Conservation (phyloP, 441 rosid genomes). For the Aleurites moluccanus region DNA sequence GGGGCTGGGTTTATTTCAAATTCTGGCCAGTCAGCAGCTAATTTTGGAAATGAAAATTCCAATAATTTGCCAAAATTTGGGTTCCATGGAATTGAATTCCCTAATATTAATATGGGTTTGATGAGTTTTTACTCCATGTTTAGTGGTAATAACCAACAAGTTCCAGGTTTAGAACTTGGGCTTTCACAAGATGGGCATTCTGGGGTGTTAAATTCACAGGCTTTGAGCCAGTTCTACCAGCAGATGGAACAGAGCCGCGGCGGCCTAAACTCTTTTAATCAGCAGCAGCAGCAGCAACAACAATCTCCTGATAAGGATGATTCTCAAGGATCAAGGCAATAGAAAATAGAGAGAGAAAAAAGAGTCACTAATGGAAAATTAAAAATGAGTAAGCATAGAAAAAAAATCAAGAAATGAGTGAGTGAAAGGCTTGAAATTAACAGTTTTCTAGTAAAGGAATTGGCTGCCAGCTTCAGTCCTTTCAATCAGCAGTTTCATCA, state of each 20-base stretch:
- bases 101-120: conserved; percentile 55
- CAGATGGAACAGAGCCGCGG: conserved; percentile 71
- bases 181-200: conserved; percentile 80
- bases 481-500: conserved; percentile 15
- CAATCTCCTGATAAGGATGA: conserved; percentile 60
- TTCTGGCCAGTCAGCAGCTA: conserved; percentile 38
- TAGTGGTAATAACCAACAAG: conserved; percentile 46
- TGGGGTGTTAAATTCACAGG: conserved; percentile 58
- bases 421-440: conserved; percentile 13
- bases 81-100: conserved; percentile 61
- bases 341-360: conserved; percentile 10
- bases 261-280: conserved; percentile 29
- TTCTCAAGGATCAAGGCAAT: conserved; percentile 77
- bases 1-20: conserved; percentile 42
- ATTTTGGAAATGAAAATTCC: conserved; percentile 45
- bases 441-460: neutral
- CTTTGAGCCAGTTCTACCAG: conserved; percentile 62
- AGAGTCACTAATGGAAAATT: conserved; percentile 14
- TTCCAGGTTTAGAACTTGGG: conserved; percentile 92
- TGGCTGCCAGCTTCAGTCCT: conserved; percentile 8
- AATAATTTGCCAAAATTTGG: conserved; percentile 51
- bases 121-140: conserved; percentile 77
- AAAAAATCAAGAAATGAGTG: conserved; percentile 13
- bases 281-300: conserved; percentile 44
- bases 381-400: too few species aligned